Evolutionary conservation across 2,329 filamentous ascomycete genomes (phyloP).

Genomic region (Phialocephala subalpina): DNA sequence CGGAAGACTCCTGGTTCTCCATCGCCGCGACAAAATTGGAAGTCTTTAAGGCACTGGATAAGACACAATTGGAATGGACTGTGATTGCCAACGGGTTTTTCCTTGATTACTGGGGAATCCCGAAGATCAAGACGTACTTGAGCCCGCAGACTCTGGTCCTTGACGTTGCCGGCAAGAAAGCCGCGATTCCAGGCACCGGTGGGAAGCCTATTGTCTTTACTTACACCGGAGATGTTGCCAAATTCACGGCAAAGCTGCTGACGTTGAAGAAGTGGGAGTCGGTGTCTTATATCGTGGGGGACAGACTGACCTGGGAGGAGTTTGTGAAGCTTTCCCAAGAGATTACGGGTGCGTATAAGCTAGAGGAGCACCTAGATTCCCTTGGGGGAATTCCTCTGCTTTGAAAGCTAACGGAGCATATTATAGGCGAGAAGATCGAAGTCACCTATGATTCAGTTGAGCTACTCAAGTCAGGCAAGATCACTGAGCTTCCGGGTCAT

Average conservation of each 20-base stretch:
- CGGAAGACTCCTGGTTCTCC: no score
- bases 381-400: no score
- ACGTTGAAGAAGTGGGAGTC: conserved; percentile 33
- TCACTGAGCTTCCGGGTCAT: conserved; percentile 38
- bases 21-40: no score
- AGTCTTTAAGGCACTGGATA: conserved; percentile 9
- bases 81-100: conserved; percentile 33
- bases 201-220: conserved; percentile 34
- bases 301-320: conserved; percentile 40
- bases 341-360: conserved; percentile 10
- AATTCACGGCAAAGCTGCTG: conserved; percentile 33
- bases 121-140: conserved; percentile 33
- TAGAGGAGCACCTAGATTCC: neutral
- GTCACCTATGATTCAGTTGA: conserved; percentile 41
- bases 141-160: conserved; percentile 29
- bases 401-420: no score
- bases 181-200: conserved; percentile 38
- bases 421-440: conserved; percentile 31
- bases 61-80: conserved; percentile 34
- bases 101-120: conserved; percentile 34
- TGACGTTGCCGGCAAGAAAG: conserved; percentile 32
- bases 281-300: conserved; percentile 34
- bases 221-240: conserved; percentile 39
- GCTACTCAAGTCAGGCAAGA: conserved; percentile 28
- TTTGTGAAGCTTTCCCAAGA: conserved; percentile 37